phyloP scores from a whole-genome alignment of 139 green algal species.

The Chlorella vulgaris region DNA sequence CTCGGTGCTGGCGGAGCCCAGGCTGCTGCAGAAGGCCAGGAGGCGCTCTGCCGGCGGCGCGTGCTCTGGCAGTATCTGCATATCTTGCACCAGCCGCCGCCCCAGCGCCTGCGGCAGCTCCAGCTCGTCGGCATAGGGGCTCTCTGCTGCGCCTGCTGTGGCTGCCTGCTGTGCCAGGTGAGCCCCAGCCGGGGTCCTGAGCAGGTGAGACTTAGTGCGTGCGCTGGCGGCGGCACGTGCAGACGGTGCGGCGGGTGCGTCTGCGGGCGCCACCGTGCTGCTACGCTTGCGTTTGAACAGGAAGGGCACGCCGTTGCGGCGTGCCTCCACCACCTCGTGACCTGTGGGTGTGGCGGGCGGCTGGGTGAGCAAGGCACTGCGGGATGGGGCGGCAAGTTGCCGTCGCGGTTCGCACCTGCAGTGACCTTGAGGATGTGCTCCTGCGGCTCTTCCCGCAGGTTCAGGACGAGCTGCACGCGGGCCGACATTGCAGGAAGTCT shows the following conservation, averaged over 20 bases:
- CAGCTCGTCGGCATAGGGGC: slow-evolving; percentile 35
- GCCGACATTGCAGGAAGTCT: neutral
- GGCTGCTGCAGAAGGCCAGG: slow-evolving; percentile 8
- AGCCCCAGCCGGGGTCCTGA: neutral
- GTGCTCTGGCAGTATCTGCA: slow-evolving; percentile 20
- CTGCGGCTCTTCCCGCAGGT: neutral
- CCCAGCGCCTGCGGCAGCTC: slow-evolving; percentile 29
- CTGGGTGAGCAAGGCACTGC: neutral
- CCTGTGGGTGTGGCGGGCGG: neutral
- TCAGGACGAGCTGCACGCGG: slow-evolving; percentile 21
- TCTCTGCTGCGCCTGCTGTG: neutral
- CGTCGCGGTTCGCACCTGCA: neutral
- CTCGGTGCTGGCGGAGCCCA: slow-evolving; percentile 26
- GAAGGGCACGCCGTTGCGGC: neutral
- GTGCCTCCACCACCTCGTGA: slow-evolving; percentile 13
- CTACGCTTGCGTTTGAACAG: slow-evolving; percentile 14
- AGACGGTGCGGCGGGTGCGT: neutral
- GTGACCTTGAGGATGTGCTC: slow-evolving; percentile 6
- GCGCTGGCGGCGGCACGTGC: neutral
- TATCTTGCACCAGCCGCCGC: slow-evolving; percentile 8
- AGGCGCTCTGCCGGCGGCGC: slow-evolving; percentile 16
- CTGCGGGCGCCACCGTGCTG: neutral
- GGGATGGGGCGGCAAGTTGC: neutral
- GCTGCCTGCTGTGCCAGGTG: neutral
- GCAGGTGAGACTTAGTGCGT: neutral